Evolutionary conservation across 1,139 yeast genomes (phyloP).

Genomic region (Yamadazyma diddensiae): DNA sequence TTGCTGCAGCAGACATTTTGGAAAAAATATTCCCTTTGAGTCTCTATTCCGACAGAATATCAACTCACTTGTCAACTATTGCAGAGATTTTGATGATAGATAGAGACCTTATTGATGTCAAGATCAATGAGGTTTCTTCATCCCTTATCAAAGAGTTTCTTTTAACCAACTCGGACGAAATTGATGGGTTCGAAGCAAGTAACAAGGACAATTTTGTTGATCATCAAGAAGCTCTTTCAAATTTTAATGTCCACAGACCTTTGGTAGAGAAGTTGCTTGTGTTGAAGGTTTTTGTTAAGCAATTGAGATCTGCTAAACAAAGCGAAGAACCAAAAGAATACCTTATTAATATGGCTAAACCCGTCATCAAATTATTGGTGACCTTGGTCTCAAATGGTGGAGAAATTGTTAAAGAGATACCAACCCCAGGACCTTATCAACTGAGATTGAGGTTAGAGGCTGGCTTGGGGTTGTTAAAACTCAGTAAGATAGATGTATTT

Average conservation of each 20-base stretch:
- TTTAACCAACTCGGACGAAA: slow-evolving; percentile 37
- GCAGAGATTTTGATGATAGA: slow-evolving; percentile 59
- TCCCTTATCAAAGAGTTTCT: slow-evolving; percentile 61
- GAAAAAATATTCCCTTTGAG: slow-evolving; percentile 52
- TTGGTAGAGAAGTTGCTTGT: slow-evolving; percentile 52
- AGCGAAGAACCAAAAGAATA: slow-evolving; percentile 27
- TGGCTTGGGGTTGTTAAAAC: slow-evolving; percentile 61
- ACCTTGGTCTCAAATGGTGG: slow-evolving; percentile 77
- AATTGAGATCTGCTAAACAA: slow-evolving; percentile 49
- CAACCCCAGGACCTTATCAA: slow-evolving; percentile 62
- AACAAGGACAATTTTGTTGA: slow-evolving; percentile 17
- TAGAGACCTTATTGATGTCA: slow-evolving; percentile 50
- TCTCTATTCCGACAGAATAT: slow-evolving; percentile 30
- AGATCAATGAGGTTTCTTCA: slow-evolving; percentile 57
- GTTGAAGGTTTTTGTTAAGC: slow-evolving; percentile 59
- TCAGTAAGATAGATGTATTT: slow-evolving; percentile 56
- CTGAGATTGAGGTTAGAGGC: slow-evolving; percentile 66
- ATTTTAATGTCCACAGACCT: slow-evolving; percentile 16
- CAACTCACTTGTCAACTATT: slow-evolving; percentile 58
- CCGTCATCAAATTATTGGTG: slow-evolving; percentile 63
- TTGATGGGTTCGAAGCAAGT: slow-evolving; percentile 12
- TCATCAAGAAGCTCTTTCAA: not conserved
- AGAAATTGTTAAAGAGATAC: slow-evolving; percentile 59
- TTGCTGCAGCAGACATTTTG: slow-evolving; percentile 36
- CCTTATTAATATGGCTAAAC: slow-evolving; percentile 44